Percentiles rank a stretch among this genome's conserved stretches.
Conservation (phyloP, 768 basidiomycete species). For the Goffeauzyma gilvescens region DNA sequence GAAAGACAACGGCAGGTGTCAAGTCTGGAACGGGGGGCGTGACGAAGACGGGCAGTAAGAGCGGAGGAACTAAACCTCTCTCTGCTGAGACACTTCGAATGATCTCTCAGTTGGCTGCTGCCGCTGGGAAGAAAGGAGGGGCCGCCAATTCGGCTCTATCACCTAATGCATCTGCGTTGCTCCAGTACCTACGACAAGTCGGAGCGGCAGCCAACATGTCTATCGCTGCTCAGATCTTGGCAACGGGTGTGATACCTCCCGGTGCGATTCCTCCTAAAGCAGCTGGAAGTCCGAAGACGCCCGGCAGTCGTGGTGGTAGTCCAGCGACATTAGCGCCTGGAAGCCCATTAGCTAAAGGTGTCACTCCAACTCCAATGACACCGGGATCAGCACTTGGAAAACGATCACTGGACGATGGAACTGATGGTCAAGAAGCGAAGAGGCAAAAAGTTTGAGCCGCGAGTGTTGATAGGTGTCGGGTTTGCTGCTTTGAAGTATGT, state of each 20-base stretch:
- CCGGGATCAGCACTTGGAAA: slow-evolving; percentile 3
- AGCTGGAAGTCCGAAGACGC: not conserved
- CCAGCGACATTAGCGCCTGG: not conserved
- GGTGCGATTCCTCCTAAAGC: slow-evolving; percentile 4
- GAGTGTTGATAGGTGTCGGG: too few species aligned
- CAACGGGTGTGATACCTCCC: slow-evolving; percentile 11
- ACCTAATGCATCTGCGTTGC: slow-evolving; percentile 7
- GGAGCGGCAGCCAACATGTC: slow-evolving; percentile 8
- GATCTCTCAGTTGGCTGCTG: slow-evolving; percentile 7
- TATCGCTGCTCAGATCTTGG: slow-evolving; percentile 9
- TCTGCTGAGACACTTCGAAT: slow-evolving; percentile 10
- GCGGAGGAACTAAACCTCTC: too few species aligned
- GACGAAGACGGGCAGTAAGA: too few species aligned
- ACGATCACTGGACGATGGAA: slow-evolving; percentile 1
- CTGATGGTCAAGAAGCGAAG: not conserved
- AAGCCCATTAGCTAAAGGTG: not conserved
- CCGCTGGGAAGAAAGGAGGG: slow-evolving; percentile 2
- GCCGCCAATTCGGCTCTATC: slow-evolving; percentile 5
- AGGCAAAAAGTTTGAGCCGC: slow-evolving; percentile 5
- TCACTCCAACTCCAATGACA: not conserved
- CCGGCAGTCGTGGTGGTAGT: not conserved
- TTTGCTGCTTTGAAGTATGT: too few species aligned
- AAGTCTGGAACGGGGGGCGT: too few species aligned
- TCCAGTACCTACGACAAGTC: slow-evolving; percentile 11
- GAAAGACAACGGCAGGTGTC: too few species aligned